Conservation (phyloP, 2,329 filamentous ascomycete species). For the Podosphaera fusca region DNA sequence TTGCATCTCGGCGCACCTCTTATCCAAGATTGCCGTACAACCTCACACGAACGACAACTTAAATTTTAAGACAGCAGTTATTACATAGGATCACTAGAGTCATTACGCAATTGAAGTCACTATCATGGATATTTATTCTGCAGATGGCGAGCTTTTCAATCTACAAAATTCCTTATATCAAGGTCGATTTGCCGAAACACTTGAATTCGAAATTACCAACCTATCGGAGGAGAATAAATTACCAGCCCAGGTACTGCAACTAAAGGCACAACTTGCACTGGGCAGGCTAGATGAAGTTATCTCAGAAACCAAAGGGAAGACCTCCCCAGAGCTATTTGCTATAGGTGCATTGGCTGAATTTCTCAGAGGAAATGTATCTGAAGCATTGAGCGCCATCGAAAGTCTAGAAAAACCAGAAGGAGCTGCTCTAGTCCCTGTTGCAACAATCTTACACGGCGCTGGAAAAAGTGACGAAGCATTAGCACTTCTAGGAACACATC, state of each 20-base stretch:
- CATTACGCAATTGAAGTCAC: too few relatives aligned
- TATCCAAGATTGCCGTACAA: too few relatives aligned
- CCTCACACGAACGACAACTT: too few relatives aligned
- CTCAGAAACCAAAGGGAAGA: constrained; percentile 38
- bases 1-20: too few relatives aligned
- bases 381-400: constrained; percentile 39
- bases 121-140: constrained; percentile 44
- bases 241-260: constrained; percentile 52
- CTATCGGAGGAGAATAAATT: constrained; percentile 61
- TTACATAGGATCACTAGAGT: too few relatives aligned
- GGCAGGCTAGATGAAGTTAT: constrained; percentile 56
- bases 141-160: constrained; percentile 49
- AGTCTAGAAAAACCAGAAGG: constrained; percentile 51
- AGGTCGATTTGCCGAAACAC: constrained; percentile 67
- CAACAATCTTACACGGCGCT: constrained; percentile 58
- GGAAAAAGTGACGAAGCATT: constrained; percentile 74
- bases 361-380: constrained; percentile 32
- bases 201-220: constrained; percentile 62
- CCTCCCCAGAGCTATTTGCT: constrained; percentile 52
- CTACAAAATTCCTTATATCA: constrained; percentile 49
- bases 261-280: constrained; percentile 64
- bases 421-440: constrained; percentile 50
- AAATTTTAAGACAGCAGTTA: too few relatives aligned
- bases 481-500: constrained; percentile 55
- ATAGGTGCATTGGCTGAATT: constrained; percentile 53